Evolutionary conservation across 2,329 filamentous ascomycete genomes (phyloP), one percentile per base, ranked within the genome.

Genomic region (Hirsutella minnesotensis): DNA sequence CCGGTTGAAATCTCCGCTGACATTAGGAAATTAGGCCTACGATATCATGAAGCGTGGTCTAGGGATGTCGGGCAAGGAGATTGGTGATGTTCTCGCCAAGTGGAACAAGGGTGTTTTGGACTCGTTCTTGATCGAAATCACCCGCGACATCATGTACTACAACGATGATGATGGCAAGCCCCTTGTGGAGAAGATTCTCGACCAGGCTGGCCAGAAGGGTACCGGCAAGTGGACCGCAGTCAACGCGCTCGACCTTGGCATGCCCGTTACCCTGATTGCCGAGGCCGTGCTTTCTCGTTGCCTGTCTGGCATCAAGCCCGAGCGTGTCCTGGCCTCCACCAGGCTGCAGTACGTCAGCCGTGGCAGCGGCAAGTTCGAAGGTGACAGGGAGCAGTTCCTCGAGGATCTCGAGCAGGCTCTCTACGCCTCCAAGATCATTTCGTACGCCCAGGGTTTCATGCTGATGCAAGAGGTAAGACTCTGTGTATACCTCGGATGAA

Each of bases 171-270:
- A 96, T 58, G 87, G 85, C 60, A 81, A 75, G 48, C 74, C 92
- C 39, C 83, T 98, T 46, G 83, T 98, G 47, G 92, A 98, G 80
- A 98, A 96, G 83, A 96, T 98, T 57, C 78, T 96, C 52, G 92
- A 98, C 75, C 84, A 90, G 71, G 92, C 92, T 60, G 92, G 92
- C 56, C 92, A 98, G 77, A 98, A 98, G 77, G 92, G 92, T 72
- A 96, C 92, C 56, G 92, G 92, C 72, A 96, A 98, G 79, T 98
- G 92, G 92, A 98, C 92, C 54, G 90, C 92, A 60, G 94, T 98
- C 73, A 98, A 98, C 71, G 89, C 92, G 53, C 82, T 98, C 47
- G 92, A 98, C 67, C 83, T 98, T 49, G 92, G 92, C 61, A 94
- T 94, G 87, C 92, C 92, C 62, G 92, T 98, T 56, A 96, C 92